phyloP scores from a whole-genome alignment of 2,329 filamentous ascomycete genomes.

The Calonectria pteridis region DNA sequence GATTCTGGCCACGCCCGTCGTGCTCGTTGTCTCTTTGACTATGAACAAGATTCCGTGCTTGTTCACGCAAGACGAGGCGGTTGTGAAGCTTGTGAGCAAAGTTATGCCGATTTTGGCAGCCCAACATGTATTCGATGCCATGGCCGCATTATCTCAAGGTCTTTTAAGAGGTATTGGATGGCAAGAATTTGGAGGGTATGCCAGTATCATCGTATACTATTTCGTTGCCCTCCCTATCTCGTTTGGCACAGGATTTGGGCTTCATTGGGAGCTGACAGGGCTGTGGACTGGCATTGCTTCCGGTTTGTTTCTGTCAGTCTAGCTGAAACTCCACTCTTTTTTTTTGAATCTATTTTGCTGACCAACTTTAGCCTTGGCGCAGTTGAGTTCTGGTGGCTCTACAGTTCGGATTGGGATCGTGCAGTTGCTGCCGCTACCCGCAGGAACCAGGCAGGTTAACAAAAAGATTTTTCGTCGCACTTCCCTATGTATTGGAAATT shows the following conservation, averaged over 20 bases:
- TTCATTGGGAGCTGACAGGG: slow-evolving; percentile 82
- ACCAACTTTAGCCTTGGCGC: background rate
- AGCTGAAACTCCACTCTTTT: too few species aligned
- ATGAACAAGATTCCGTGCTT: slow-evolving; percentile 82
- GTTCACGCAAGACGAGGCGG: slow-evolving; percentile 78
- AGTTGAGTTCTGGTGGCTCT: slow-evolving; percentile 4
- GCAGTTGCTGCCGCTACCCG: background rate
- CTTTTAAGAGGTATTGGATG: slow-evolving; percentile 87
- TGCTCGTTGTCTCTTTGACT: slow-evolving; percentile 75
- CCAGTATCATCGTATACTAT: slow-evolving; percentile 92
- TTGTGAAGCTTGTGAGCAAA: slow-evolving; percentile 74
- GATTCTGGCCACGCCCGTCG: slow-evolving; percentile 84
- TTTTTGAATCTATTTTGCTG: background rate
- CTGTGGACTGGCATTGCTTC: slow-evolving; percentile 71
- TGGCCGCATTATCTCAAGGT: slow-evolving; percentile 85
- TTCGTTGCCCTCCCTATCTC: slow-evolving; percentile 86
- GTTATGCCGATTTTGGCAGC: slow-evolving; percentile 85
- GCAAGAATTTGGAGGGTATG: slow-evolving; percentile 90
- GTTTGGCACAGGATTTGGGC: slow-evolving; percentile 80
- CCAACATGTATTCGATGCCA: slow-evolving; percentile 91
- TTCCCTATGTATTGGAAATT: background rate
- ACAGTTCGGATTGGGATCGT: background rate
- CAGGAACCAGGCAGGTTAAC: background rate
- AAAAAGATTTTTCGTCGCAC: background rate
- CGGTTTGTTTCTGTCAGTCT: background rate